A percentile compares a stretch with the other conserved stretches of the same genome.
Evolutionary conservation across 768 basidiomycete genomes (phyloP).

Genomic region (Arthromyces matolae): DNA sequence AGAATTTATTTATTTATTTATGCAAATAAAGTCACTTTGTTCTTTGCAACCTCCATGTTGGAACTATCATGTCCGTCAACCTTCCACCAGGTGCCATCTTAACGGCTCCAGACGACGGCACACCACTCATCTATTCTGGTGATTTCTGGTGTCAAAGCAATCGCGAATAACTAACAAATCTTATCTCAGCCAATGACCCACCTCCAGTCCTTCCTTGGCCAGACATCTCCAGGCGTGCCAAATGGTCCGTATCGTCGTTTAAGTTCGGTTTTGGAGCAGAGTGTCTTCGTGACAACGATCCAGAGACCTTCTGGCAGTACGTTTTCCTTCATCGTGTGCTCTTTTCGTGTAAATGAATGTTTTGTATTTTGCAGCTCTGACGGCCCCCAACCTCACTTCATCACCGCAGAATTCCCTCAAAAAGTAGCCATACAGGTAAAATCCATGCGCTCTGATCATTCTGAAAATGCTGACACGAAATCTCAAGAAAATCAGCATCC

Average conservation of each 20-base stretch:
- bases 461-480: not conserved
- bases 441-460: not conserved
- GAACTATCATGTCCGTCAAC: constrained; percentile 18
- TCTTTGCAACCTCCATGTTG: not conserved
- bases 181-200: constrained; percentile 33
- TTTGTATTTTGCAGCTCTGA: constrained; percentile 70
- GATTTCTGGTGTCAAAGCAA: not conserved
- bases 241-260: constrained; percentile 94
- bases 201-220: constrained; percentile 67
- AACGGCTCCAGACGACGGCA: constrained; percentile 27
- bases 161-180: constrained; percentile 11
- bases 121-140: constrained; percentile 37
- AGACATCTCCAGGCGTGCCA: constrained; percentile 83
- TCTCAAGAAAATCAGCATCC: constrained; percentile 78
- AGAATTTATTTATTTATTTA: too few relatives aligned
- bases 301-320: constrained; percentile 98
- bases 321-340: constrained; percentile 26
- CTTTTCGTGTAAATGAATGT: too few relatives aligned
- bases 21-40: too few relatives aligned
- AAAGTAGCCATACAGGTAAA: constrained; percentile 84
- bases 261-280: constrained; percentile 97
- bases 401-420: constrained; percentile 89
- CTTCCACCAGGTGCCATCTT: constrained; percentile 16
- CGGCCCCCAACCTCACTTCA: constrained; percentile 95
- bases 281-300: constrained; percentile 83